Evolutionary conservation across 2,329 filamentous ascomycete genomes (phyloP).

Genomic region (Colletotrichum costaricense): DNA sequence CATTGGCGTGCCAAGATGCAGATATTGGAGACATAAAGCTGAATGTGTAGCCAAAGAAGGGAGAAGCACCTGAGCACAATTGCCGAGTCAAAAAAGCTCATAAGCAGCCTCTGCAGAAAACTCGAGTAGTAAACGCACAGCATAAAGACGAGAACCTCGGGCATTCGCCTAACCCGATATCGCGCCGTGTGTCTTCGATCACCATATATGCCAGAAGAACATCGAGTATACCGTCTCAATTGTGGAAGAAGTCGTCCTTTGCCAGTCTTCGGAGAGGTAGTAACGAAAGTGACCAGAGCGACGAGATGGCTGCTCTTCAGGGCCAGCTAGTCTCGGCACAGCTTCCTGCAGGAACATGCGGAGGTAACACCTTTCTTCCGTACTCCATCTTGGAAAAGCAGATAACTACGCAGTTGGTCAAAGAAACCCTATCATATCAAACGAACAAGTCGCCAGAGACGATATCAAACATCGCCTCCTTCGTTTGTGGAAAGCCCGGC

Average conservation of each 20-base stretch:
- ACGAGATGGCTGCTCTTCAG: background rate
- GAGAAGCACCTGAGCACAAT: background rate
- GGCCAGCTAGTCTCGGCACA: background rate
- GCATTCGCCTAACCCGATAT: background rate
- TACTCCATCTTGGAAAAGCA: background rate
- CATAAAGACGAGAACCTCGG: background rate
- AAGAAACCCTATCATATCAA: rapidly evolving
- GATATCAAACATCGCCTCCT: background rate
- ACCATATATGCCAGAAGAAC: background rate
- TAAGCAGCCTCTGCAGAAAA: background rate
- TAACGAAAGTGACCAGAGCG: background rate
- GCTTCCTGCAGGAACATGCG: background rate
- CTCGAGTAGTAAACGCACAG: background rate
- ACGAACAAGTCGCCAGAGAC: rapidly evolving
- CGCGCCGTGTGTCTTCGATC: background rate
- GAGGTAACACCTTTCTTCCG: background rate
- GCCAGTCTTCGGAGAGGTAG: background rate
- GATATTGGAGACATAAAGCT: background rate
- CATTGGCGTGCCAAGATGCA: background rate
- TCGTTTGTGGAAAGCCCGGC: background rate
- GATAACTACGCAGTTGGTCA: background rate
- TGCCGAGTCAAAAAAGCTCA: background rate
- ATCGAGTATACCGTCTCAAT: background rate
- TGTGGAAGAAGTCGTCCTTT: background rate
- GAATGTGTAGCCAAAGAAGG: background rate